These are phyloP conservation scores for Geotrichum fermentans DNA, from an alignment of 1,139 yeast genomes.

Conservation along the genomic window DNA sequence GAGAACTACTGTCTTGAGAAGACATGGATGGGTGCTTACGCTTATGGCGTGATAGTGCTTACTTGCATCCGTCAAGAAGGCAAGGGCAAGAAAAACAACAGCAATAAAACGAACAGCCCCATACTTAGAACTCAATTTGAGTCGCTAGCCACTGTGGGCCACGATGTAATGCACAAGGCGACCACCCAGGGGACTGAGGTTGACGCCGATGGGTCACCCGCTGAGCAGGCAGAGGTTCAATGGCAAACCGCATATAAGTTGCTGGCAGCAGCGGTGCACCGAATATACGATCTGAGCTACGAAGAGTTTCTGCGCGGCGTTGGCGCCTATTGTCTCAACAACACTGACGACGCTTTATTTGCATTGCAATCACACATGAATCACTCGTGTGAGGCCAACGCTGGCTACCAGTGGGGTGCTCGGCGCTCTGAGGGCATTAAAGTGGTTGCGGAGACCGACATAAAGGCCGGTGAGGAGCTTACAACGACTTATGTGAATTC, in stretches of 20 bases:
- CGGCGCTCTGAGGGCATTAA: conserved; percentile 6
- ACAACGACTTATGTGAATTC: conserved; percentile 69
- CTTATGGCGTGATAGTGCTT: conserved; percentile 57
- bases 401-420: conserved; percentile 45
- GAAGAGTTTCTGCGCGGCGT: conserved; percentile 56
- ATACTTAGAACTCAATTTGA: conserved; percentile 43
- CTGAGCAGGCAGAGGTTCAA: conserved; percentile 55
- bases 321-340: conserved; percentile 72
- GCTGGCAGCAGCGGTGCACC: conserved; percentile 50
- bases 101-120: neutral
- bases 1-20: conserved; percentile 61
- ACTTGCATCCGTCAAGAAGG: conserved; percentile 63
- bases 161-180: conserved; percentile 51
- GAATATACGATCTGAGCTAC: conserved; percentile 41
- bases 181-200: conserved; percentile 52
- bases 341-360: conserved; percentile 55
- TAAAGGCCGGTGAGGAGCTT: conserved; percentile 62
- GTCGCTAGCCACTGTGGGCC: conserved; percentile 68
- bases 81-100: neutral
- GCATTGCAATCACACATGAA: conserved; percentile 65
- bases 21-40: conserved; percentile 66
- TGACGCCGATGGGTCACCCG: conserved; percentile 41
- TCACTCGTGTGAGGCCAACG: conserved; percentile 73
- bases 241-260: conserved; percentile 56
- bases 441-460: conserved; percentile 55